Evolutionary conservation across 306 rosid species (phyloP).

Genomic region (Fagus sylvatica): DNA sequence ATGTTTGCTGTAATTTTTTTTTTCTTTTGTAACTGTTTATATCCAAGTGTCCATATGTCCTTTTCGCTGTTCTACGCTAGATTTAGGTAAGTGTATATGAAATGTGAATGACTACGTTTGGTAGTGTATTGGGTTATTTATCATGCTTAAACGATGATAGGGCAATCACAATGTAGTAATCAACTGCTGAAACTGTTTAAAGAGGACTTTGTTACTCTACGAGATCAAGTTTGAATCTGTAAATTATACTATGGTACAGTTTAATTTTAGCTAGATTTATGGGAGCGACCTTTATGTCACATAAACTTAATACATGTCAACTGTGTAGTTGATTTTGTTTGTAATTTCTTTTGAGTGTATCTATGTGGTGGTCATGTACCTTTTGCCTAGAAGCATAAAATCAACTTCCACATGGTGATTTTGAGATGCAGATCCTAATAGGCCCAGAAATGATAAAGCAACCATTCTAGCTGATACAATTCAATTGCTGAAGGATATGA

Average conservation of each 20-base stretch:
- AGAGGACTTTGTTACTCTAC: too few species aligned
- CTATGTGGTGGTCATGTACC: conserved; percentile 17
- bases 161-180: not conserved
- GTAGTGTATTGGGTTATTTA: not conserved
- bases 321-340: not conserved
- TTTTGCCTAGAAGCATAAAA: conserved; percentile 10
- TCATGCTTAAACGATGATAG: not conserved
- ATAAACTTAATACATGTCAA: conserved; percentile 3
- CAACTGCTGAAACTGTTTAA: not conserved
- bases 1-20: too few species aligned
- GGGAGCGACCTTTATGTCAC: not conserved
- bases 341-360: conserved; percentile 15
- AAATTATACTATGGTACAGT: not conserved
- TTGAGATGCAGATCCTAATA: conserved; percentile 75
- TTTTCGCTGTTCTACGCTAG: not conserved
- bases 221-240: not conserved
- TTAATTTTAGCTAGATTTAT: conserved; percentile 11
- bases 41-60: too few species aligned
- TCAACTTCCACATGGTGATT: conserved; percentile 16
- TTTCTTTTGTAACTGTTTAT: too few species aligned
- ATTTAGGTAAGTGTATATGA: not conserved
- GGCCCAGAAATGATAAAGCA: conserved; percentile 93
- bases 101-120: not conserved
- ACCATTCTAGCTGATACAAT: conserved; percentile 74
- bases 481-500: conserved; percentile 85